Conservation (phyloP, 176 grass and related monocot species). For the Avena insularis region DNA sequence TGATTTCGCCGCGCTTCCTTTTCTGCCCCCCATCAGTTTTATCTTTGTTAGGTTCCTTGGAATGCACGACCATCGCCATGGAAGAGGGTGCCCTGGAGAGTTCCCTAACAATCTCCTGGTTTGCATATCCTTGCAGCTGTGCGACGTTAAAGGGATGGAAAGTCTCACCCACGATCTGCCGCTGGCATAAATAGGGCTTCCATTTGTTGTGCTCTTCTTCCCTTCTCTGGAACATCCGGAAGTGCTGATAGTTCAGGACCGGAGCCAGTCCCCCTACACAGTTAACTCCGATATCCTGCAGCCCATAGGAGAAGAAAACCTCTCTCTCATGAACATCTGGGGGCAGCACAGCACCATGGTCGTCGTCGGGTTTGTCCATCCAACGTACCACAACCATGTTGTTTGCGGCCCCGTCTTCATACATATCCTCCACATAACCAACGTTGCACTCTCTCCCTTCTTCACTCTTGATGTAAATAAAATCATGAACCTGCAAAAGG, state of each 20-base stretch:
- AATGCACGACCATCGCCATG: slow-evolving; percentile 18
- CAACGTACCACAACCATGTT: slow-evolving; percentile 66
- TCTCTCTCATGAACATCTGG: slow-evolving; percentile 48
- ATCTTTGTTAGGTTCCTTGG: slow-evolving; percentile 38
- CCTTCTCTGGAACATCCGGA: slow-evolving; percentile 50
- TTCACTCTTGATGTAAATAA: slow-evolving; percentile 62
- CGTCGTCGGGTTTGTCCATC: slow-evolving; percentile 58
- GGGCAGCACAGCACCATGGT: slow-evolving; percentile 44
- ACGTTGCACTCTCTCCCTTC: slow-evolving; percentile 55
- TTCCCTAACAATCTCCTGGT: slow-evolving; percentile 55
- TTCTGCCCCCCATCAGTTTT: slow-evolving; percentile 37
- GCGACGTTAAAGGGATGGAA: slow-evolving; percentile 59
- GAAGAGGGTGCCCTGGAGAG: slow-evolving; percentile 38
- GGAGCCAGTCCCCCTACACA: slow-evolving; percentile 60
- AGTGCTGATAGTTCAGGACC: slow-evolving; percentile 62
- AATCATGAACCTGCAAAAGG: slow-evolving; percentile 64
- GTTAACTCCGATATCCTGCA: slow-evolving; percentile 68
- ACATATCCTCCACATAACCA: slow-evolving; percentile 73
- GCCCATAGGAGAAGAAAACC: slow-evolving; percentile 61
- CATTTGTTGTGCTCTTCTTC: slow-evolving; percentile 13
- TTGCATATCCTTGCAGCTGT: slow-evolving; percentile 64
- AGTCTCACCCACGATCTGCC: slow-evolving; percentile 52
- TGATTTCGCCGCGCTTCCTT: slow-evolving; percentile 28
- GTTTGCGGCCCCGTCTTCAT: slow-evolving; percentile 51
- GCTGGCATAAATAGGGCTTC: slow-evolving; percentile 53